Percentiles rank a stretch among this genome's conserved stretches.
Conservation (phyloP, 75 land plant species). For the Sequoiadendron giganteum region DNA sequence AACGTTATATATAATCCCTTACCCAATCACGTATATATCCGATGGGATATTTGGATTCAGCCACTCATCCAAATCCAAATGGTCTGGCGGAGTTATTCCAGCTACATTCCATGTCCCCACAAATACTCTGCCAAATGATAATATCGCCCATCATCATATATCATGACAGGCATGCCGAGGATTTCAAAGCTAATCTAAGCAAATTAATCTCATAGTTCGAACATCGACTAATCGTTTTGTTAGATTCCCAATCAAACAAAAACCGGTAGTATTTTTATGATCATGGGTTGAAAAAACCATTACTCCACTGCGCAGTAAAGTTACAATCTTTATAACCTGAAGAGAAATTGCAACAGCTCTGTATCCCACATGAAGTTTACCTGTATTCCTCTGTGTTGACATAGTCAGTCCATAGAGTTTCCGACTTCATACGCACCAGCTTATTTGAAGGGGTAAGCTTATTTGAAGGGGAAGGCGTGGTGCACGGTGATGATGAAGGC, state of each 20-base stretch:
- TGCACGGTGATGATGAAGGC: neutral
- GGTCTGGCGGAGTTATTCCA: slow-evolving; percentile 43
- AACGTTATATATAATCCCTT: slow-evolving; percentile 3
- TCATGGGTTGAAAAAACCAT: too few species aligned
- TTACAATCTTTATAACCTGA: neutral
- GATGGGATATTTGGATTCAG: slow-evolving; percentile 28
- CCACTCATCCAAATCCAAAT: slow-evolving; percentile 51
- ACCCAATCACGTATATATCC: slow-evolving; percentile 81
- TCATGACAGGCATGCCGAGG: neutral
- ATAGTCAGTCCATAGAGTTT: neutral
- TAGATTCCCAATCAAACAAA: neutral
- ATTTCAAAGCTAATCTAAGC: neutral
- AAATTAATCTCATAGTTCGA: neutral
- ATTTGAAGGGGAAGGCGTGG: neutral
- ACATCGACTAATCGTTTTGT: neutral
- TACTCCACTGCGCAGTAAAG: neutral
- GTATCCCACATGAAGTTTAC: slow-evolving; percentile 12
- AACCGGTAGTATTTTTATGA: neutral
- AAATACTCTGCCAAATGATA: slow-evolving; percentile 36
- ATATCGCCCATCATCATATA: neutral
- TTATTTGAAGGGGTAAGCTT: neutral
- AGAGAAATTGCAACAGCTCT: neutral
- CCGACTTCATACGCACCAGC: slow-evolving; percentile 9
- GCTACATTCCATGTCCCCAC: slow-evolving; percentile 85
- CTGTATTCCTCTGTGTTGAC: slow-evolving; percentile 21